These are phyloP conservation scores for Hypholoma sublateritium DNA, from an alignment of 768 basidiomycete genomes.

Conservation along the genomic window DNA sequence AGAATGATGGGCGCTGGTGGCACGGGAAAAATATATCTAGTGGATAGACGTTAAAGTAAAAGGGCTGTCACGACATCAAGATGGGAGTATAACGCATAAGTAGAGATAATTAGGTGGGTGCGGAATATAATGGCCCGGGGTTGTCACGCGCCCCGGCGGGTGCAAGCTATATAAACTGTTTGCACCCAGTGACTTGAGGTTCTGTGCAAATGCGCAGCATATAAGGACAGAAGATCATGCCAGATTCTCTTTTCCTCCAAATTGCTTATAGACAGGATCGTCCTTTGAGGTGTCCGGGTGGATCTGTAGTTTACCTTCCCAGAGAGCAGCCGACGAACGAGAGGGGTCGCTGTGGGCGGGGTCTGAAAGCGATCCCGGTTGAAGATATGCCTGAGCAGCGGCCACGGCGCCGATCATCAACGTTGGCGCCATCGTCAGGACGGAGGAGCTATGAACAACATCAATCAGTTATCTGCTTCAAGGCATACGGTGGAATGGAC, in stretches of 20 bases:
- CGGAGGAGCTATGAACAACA: conserved; percentile 24
- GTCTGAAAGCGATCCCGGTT: conserved; percentile 61
- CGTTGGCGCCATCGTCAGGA: conserved; percentile 54
- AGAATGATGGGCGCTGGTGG: too few species aligned
- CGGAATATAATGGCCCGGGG: not conserved
- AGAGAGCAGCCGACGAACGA: conserved; percentile 76
- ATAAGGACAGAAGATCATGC: conserved; percentile 12
- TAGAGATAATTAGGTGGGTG: not conserved
- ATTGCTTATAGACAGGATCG: conserved; percentile 47
- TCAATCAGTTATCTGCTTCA: conserved; percentile 4
- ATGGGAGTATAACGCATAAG: too few species aligned
- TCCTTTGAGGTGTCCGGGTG: conserved; percentile 82
- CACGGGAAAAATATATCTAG: too few species aligned
- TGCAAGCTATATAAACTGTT: not conserved
- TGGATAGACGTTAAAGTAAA: too few species aligned
- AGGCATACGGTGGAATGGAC: conserved; percentile 10
- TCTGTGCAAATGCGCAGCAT: not conserved
- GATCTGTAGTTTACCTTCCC: conserved; percentile 83
- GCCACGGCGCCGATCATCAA: conserved; percentile 46
- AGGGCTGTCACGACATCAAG: too few species aligned
- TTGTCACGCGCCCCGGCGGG: not conserved
- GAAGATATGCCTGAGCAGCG: conserved; percentile 71
- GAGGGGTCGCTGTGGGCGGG: conserved; percentile 79
- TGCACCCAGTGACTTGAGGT: too few species aligned
- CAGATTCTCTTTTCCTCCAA: conserved; percentile 26